Base-by-base conservation (phyloP, 164 flowering plant species). In the Nymphaea thermarum region DNA sequence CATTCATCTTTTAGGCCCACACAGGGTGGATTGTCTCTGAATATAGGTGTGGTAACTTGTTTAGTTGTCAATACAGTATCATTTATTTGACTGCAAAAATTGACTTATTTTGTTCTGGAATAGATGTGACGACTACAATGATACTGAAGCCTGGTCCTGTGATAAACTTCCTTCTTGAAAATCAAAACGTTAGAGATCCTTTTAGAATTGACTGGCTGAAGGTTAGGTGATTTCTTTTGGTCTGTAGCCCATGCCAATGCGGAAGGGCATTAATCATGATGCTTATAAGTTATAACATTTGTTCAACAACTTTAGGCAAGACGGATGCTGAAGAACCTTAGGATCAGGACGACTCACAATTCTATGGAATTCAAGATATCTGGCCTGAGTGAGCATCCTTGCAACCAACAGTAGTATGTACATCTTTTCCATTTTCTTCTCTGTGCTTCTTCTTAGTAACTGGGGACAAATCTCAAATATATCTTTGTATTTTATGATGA, bases 111-210 rank as follows among this genome's bases (percentile, higher is more conserved):
- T 61, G 3, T 7, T 18, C 51, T 53, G 43, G n/a, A 68, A 42
- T 78, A 95, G 99, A 95, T 83, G 97, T 87, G 6, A 87, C 99
- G 1, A 90, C 97, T 2, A 95, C 98, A 1, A 95, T 88, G 99
- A 87, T 89, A 2, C 69, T 95, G 16, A 82, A 78, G 68, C 96
- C 98, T 60, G 98, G 99, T 11, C 93, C 93, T 3, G 87, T 94
- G 15, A 81, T 85, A 5, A 96, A 94, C 68, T 94, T 91, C 74
- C 67, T 91, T 41, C 70, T 87, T 65, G 84, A 86, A 4, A 92
- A 95, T 69, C 99, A 95, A 65, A 81, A 80, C 78, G 96, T 77
- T 3, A 82, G 69, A 43, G 82, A 87, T 72, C 91, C 91, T 0
- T 76, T 55, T 59, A 63, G 71, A 4, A 71, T 95, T 72, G 96